Conservation (phyloP, 345 rosid genomes). For the Linum tenue region DNA sequence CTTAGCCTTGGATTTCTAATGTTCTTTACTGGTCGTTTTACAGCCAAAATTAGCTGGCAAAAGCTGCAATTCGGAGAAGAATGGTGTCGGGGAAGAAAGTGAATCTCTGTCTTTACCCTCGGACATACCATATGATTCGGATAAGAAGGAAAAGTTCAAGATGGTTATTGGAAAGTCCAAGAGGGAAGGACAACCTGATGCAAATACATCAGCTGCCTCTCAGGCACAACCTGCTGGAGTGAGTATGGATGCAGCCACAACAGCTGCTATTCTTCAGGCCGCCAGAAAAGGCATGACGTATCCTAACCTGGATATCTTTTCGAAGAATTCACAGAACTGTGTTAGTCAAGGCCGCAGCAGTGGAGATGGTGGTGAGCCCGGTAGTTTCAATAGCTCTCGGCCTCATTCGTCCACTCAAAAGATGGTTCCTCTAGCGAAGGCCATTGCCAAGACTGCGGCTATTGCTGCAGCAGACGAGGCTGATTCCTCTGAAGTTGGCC, state of each 20-base stretch:
- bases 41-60: conserved; percentile 49
- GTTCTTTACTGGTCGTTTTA: conserved; percentile 8
- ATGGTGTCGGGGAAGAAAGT: conserved; percentile 36
- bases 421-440: conserved; percentile 32
- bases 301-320: conserved; percentile 50
- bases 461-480: conserved; percentile 51
- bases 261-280: conserved; percentile 91
- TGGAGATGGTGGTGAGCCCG: conserved; percentile 27
- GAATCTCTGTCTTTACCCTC: conserved; percentile 31
- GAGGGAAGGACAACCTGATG: conserved; percentile 44
- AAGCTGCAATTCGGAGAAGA: conserved; percentile 32
- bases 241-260: conserved; percentile 61
- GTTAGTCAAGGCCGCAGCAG: conserved; percentile 29
- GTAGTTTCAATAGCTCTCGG: conserved; percentile 18
- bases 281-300: conserved; percentile 78
- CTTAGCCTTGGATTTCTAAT: conserved; percentile 8
- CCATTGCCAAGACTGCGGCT: conserved; percentile 43
- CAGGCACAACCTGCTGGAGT: conserved; percentile 40
- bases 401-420: conserved; percentile 22
- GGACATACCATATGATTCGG: conserved; percentile 53
- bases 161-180: conserved; percentile 59
- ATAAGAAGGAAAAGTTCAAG: conserved; percentile 70
- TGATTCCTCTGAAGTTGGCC: conserved; percentile 56
- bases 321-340: conserved; percentile 28
- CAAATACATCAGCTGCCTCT: conserved; percentile 33